These are phyloP conservation scores for Penstemon eatonii DNA, from an alignment of 257 asterid genomes.

Conservation along the genomic window DNA sequence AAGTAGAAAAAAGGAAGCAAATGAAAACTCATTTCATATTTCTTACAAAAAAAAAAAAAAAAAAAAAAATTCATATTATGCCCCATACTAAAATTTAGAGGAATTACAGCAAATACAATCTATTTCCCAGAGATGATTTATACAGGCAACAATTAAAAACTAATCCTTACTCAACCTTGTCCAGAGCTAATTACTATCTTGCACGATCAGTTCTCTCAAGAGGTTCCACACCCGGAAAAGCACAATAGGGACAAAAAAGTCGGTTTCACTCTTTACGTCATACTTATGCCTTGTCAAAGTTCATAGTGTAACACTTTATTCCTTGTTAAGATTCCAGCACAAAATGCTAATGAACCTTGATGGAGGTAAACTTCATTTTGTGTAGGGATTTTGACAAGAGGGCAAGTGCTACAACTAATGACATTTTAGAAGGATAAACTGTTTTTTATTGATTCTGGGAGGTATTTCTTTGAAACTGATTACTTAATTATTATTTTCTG, in stretches of 20 bases:
- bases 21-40: not conserved
- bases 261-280: not conserved
- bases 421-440: not conserved
- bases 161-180: not conserved
- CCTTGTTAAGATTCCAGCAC: not conserved
- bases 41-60: too few species aligned
- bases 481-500: too few species aligned
- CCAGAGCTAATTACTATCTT: too few species aligned
- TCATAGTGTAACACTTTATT: not conserved
- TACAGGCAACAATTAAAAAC: not conserved
- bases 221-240: too few species aligned
- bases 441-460: slow-evolving; percentile 4
- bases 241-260: too few species aligned
- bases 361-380: not conserved
- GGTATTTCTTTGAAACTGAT: not conserved
- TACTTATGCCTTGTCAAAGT: not conserved
- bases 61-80: not conserved
- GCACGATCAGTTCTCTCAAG: too few species aligned
- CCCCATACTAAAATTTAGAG: not conserved
- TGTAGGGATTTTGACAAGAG: not conserved
- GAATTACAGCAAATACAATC: not conserved
- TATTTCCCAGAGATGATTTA: not conserved
- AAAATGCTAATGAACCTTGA: slow-evolving; percentile 1
- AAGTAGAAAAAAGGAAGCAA: not conserved
- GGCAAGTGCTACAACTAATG: too few species aligned